Evolutionary conservation across 352 stramenopile genomes (phyloP).

Genomic region (Phytophthora sansomeana): DNA sequence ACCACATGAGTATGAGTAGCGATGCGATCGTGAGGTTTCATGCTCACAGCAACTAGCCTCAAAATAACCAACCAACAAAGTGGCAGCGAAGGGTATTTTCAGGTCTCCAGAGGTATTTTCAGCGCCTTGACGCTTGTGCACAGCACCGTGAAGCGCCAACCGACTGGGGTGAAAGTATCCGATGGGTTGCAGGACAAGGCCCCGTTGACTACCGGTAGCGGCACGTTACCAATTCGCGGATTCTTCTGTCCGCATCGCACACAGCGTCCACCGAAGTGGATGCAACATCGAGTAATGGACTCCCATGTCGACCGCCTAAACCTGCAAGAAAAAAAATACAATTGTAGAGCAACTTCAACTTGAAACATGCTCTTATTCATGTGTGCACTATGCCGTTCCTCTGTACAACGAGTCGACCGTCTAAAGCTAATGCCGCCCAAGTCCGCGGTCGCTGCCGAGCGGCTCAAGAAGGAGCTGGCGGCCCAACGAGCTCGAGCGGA

Average conservation of each 20-base stretch:
- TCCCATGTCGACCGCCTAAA: too few relatives aligned
- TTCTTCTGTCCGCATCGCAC: neutral
- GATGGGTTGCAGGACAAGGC: slow-evolving; percentile 13
- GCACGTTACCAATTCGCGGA: slow-evolving; percentile 4
- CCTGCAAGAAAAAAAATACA: too few relatives aligned
- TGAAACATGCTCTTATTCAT: neutral
- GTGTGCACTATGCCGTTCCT: too few relatives aligned
- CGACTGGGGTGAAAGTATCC: slow-evolving; percentile 2
- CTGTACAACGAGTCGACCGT: neutral
- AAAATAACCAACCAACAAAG: slow-evolving; percentile 36
- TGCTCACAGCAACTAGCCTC: slow-evolving; percentile 4
- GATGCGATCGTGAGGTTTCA: slow-evolving; percentile 18
- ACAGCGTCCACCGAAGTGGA: neutral
- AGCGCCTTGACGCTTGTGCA: neutral
- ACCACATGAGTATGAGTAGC: neutral
- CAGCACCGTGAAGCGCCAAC: neutral
- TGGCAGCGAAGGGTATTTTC: slow-evolving; percentile 14
- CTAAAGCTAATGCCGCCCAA: slow-evolving; percentile 58
- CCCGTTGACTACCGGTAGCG: slow-evolving; percentile 15
- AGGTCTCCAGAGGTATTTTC: slow-evolving; percentile 4
- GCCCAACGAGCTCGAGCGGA: slow-evolving; percentile 70
- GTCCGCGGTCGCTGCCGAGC: slow-evolving; percentile 45
- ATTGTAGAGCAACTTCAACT: neutral
- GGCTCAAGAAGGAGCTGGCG: slow-evolving; percentile 65
- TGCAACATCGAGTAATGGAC: too few relatives aligned